Conservation (phyloP, 768 basidiomycete species). For the Pholiota molesta region DNA sequence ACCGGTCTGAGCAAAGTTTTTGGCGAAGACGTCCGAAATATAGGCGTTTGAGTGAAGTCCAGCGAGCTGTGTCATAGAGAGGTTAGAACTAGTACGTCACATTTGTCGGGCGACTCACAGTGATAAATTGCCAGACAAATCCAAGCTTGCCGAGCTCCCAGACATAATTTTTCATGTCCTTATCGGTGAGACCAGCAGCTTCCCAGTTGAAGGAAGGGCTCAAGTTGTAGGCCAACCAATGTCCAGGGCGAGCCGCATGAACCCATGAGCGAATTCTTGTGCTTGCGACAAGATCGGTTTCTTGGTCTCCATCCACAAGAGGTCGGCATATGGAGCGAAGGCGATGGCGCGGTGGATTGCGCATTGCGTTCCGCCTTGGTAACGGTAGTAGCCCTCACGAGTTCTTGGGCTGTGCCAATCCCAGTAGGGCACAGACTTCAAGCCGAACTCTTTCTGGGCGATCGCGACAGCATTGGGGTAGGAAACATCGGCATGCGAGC, state of each 20-base stretch:
- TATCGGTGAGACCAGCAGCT: slow-evolving; percentile 84
- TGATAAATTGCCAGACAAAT: slow-evolving; percentile 99
- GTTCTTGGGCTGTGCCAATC: slow-evolving; percentile 95
- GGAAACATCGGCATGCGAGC: slow-evolving; percentile 64
- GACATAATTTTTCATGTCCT: slow-evolving; percentile 86
- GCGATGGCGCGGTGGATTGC: slow-evolving; percentile 91
- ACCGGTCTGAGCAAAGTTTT: slow-evolving; percentile 87
- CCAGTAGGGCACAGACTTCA: slow-evolving; percentile 82
- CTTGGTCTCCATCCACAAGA: slow-evolving; percentile 97
- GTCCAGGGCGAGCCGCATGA: slow-evolving; percentile 76
- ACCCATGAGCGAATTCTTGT: slow-evolving; percentile 91
- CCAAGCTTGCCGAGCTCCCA: slow-evolving; percentile 96
- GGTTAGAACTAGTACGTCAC: background rate
- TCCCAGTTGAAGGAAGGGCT: slow-evolving; percentile 96
- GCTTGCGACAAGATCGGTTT: slow-evolving; percentile 92
- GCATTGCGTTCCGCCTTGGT: slow-evolving; percentile 95
- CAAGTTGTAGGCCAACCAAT: slow-evolving; percentile 97
- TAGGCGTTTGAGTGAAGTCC: slow-evolving; percentile 98
- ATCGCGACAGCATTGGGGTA: slow-evolving; percentile 71
- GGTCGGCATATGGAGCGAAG: slow-evolving; percentile 92
- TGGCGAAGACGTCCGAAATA: slow-evolving; percentile 92
- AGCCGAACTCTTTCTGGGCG: slow-evolving; percentile 78
- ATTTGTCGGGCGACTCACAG: slow-evolving; percentile 52
- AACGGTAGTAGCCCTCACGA: slow-evolving; percentile 95
- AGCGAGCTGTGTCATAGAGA: slow-evolving; percentile 63